phyloP scores from a whole-genome alignment of 2,329 filamentous ascomycete genomes.

The Alternaria alternata region DNA sequence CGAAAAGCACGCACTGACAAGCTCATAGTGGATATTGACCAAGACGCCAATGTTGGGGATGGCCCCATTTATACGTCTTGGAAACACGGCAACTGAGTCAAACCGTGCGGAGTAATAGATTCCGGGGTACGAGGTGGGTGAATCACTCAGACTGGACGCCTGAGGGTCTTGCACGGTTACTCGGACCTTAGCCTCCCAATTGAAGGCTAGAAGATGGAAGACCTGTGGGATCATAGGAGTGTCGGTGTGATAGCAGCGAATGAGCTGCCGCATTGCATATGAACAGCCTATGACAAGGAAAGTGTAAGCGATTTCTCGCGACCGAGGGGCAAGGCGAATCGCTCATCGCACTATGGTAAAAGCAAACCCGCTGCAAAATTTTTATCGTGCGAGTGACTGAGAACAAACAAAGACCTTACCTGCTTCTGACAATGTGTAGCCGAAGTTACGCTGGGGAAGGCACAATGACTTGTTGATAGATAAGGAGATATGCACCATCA shows the following conservation, averaged over 20 bases:
- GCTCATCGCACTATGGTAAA: not conserved
- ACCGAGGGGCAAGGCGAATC: not conserved
- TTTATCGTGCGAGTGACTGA: not conserved
- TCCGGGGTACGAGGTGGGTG: not conserved
- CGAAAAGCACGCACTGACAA: not conserved
- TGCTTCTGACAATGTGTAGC: not conserved
- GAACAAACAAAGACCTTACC: not conserved
- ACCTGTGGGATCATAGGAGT: not conserved
- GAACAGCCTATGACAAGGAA: not conserved
- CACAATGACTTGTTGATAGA: not conserved
- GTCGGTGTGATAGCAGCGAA: not conserved
- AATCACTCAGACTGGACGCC: not conserved
- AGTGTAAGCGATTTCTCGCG: not conserved
- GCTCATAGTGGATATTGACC: slow-evolving; percentile 3
- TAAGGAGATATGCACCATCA: not conserved
- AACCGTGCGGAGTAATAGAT: slow-evolving; percentile 3
- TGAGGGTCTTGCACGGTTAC: not conserved
- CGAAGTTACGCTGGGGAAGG: not conserved
- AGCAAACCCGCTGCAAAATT: rapidly evolving
- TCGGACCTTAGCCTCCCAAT: not conserved
- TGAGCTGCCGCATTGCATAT: not conserved
- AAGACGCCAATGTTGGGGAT: slow-evolving; percentile 17
- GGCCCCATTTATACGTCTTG: slow-evolving; percentile 16
- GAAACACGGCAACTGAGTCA: slow-evolving; percentile 2
- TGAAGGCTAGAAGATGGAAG: not conserved